phyloP scores from a whole-genome alignment of 495 filamentous ascomycete species.

The Penicillium antarcticum region DNA sequence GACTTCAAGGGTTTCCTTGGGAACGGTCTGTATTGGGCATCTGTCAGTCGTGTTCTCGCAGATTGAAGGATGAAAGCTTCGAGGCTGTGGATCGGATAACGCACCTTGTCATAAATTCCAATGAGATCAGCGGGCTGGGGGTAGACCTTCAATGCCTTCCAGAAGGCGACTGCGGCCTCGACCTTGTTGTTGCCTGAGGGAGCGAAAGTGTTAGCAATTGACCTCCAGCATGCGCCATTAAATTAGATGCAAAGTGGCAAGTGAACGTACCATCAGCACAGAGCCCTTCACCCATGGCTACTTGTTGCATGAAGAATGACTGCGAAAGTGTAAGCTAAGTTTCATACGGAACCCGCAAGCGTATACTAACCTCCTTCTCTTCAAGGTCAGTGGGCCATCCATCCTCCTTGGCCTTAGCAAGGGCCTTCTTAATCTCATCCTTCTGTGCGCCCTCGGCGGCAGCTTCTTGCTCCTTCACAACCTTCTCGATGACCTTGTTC shows the following conservation, averaged over 20 bases:
- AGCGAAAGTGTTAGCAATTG: neutral
- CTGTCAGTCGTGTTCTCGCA: slow-evolving; percentile 66
- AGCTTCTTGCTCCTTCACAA: slow-evolving; percentile 73
- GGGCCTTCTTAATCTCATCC: slow-evolving; percentile 63
- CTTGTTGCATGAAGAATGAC: slow-evolving; percentile 88
- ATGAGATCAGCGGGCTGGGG: slow-evolving; percentile 90
- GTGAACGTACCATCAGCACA: slow-evolving; percentile 60
- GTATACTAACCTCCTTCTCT: slow-evolving; percentile 63
- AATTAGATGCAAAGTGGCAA: too few relatives aligned
- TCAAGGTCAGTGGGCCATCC: slow-evolving; percentile 89
- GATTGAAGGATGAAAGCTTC: slow-evolving; percentile 49
- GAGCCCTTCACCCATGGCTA: slow-evolving; percentile 78
- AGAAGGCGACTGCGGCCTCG: slow-evolving; percentile 91
- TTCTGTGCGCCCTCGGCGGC: slow-evolving; percentile 60
- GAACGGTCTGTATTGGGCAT: slow-evolving; percentile 54
- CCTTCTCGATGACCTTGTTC: slow-evolving; percentile 70
- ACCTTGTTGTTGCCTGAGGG: slow-evolving; percentile 63
- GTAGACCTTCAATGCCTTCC: slow-evolving; percentile 97
- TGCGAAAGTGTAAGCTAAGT: too few relatives aligned
- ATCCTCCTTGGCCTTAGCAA: slow-evolving; percentile 78
- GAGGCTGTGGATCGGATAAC: neutral
- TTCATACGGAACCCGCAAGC: too few relatives aligned
- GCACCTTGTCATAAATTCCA: neutral
- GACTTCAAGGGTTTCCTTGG: slow-evolving; percentile 91
- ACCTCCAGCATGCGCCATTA: too few relatives aligned